phyloP scores from a whole-genome alignment of 75 land plant species.

The Pinus albicaulis region DNA sequence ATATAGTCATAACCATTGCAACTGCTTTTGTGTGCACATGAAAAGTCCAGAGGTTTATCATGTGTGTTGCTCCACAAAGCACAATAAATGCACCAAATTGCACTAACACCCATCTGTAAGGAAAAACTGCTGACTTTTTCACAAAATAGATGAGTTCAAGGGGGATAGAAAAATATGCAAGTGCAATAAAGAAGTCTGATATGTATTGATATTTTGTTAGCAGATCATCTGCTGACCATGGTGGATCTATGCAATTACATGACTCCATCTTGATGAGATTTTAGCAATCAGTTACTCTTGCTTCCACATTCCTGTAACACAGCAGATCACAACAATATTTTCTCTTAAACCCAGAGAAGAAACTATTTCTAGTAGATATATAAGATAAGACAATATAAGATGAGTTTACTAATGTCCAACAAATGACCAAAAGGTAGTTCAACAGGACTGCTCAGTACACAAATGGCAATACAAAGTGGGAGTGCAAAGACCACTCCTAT shows the following conservation, averaged over 20 bases:
- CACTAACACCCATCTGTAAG: constrained; percentile 83
- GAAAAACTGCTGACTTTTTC: constrained; percentile 76
- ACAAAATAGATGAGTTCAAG: constrained; percentile 80
- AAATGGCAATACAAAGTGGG: too few relatives aligned
- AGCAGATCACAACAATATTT: too few relatives aligned
- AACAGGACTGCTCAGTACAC: too few relatives aligned
- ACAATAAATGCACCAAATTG: constrained; percentile 88
- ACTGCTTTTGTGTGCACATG: constrained; percentile 56
- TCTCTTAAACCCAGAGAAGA: too few relatives aligned
- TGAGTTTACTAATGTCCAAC: too few relatives aligned
- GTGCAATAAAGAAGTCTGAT: constrained; percentile 76
- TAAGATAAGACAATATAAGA: too few relatives aligned
- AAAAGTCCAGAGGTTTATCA: constrained; percentile 79
- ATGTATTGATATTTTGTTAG: constrained; percentile 76
- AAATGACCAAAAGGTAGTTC: too few relatives aligned
- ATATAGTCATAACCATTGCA: constrained; percentile 68
- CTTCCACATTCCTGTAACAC: constrained; percentile 3
- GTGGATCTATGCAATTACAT: constrained; percentile 75
- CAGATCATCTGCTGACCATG: constrained; percentile 66
- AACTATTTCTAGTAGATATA: too few relatives aligned
- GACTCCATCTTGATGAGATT: constrained; percentile 34
- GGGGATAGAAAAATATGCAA: constrained; percentile 84
- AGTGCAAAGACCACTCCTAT: too few relatives aligned
- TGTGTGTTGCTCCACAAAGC: constrained; percentile 85
- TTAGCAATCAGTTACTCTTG: background rate